Evolutionary conservation across 1,284 basidiomycete genomes (phyloP), one percentile per base, ranked within the genome.

Genomic region (Xanthoconium separans): DNA sequence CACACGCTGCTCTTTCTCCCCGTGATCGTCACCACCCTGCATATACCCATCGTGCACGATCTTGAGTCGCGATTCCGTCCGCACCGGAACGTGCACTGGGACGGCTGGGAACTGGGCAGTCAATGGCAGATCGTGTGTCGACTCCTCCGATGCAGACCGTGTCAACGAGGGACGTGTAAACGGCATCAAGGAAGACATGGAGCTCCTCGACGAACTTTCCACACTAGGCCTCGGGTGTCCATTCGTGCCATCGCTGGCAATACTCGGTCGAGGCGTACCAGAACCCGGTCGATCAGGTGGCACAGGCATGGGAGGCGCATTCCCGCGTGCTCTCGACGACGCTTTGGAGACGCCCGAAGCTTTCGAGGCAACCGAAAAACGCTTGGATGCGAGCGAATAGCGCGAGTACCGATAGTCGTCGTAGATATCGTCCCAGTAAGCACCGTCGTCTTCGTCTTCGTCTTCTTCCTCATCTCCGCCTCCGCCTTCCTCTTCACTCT

Each of bases 371-470:
- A 3, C 29, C 59, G 75, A 58, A 67, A 69, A 37, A 62, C 61
- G 73, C 58, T 71, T 70, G 53, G 74, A 76, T 13, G 74, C 69
- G 55, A 82, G 72, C 0, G 85, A 87, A 53, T 77, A 77, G 8
- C 84, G 73, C 8, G 85, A 87, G 61, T 89, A 89, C 3, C 85
- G 79, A 62, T 89, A 89, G 57, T 85, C 79, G 63, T 89, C 87
- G 60, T 89, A 89, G 48, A 89, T 87, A 59, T 87, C 84, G 53
- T 86, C 83, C 79, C 84, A 86, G 55, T 81, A 78, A 29, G 73
- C 78, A 16, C 72, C 73, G n/a, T 72, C 74, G 44, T 72, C 71
- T 37, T 60, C 74, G 44, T 72, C 71, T 37, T 60, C 58, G 1
- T 59, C 62, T 43, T 65, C 65, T 5, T 54, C 61, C 3, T 58